These are phyloP conservation scores for Kluyveromyces dobzhanskii DNA, from an alignment of 805 yeast genomes.

Conservation along the genomic window DNA sequence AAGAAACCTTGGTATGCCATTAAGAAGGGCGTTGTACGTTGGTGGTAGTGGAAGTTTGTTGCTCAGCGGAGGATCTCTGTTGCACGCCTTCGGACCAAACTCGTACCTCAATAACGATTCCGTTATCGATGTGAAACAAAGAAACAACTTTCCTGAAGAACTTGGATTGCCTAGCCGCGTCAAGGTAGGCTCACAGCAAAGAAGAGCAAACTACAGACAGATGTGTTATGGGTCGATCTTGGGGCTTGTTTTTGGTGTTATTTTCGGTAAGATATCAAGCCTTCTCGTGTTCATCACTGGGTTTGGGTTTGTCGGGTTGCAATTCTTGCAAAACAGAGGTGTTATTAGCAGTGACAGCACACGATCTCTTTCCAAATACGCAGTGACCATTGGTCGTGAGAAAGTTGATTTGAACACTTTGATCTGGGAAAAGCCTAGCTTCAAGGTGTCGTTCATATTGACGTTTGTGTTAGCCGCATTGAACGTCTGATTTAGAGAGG, in stretches of 20 bases:
- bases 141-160: conserved; percentile 10
- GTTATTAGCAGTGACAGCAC: conserved; percentile 15
- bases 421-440: conserved; percentile 16
- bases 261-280: conserved; percentile 22
- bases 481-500: conserved; percentile 17
- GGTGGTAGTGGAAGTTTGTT: conserved; percentile 1
- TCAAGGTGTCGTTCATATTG: conserved; percentile 19
- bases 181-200: conserved; percentile 8
- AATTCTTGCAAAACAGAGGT: conserved; percentile 21
- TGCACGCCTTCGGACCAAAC: background rate
- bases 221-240: conserved; percentile 23
- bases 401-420: conserved; percentile 14
- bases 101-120: conserved; percentile 12
- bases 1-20: background rate
- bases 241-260: conserved; percentile 21
- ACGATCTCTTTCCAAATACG: conserved; percentile 10
- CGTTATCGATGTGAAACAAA: conserved; percentile 12
- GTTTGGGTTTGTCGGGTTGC: conserved; percentile 15
- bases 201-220: conserved; percentile 17
- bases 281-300: conserved; percentile 17
- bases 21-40: conserved; percentile 1
- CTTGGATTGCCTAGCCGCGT: conserved; percentile 8
- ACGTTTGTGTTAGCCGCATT: conserved; percentile 21
- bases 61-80: background rate
- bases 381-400: conserved; percentile 18